Base-by-base conservation (phyloP, 148 eudicot genomes). In the Cornus florida region DNA sequence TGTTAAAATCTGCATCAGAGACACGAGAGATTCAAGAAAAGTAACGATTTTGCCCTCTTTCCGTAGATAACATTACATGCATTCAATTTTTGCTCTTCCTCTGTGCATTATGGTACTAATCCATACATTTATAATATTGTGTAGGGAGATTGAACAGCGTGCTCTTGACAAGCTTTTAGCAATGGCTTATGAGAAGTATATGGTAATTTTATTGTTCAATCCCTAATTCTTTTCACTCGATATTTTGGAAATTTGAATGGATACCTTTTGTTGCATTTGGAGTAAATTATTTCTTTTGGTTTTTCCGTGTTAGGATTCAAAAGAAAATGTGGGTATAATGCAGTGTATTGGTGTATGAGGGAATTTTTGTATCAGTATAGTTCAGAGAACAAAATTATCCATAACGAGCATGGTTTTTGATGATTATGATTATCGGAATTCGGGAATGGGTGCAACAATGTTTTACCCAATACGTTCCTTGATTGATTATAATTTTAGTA, bases 101-200 rank as follows among this genome's bases (percentile, higher is more conserved):
- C 57, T 71, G 56, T 50, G 48, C 69, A 72, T 75, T 66, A 12
- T 74, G 75, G 67, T 72, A 20, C 72, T 83, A 71, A 78, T 48
- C 67, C 38, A 76, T 72, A 38, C 28, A 59, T 23, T 72, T 76
- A 43, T 35, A 62, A 16, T 75, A 33, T 76, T 70, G 35, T 86
- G 28, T 72, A 92, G 95, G 90, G 86, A 85, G 69, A 88, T 82
- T 77, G 90, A 90, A 83, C 87, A 69, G 60, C 75, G 57, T 83
- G 93, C 91, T 78, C 85, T 92, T 76, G 89, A 90, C 78, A 86
- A 86, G 80, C 91, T 90, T 17, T 81, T 87, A 1, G 73, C 74
- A 65, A 84, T 92, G 89, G 93, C 93, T 75, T 90, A 87, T 77
- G 90, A 80, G 28, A 92, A 92, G 69, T 92, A 90, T 82, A 90